Evolutionary conservation across 73 alveolate species (phyloP).

Genomic region (Uronychia binucleata): DNA sequence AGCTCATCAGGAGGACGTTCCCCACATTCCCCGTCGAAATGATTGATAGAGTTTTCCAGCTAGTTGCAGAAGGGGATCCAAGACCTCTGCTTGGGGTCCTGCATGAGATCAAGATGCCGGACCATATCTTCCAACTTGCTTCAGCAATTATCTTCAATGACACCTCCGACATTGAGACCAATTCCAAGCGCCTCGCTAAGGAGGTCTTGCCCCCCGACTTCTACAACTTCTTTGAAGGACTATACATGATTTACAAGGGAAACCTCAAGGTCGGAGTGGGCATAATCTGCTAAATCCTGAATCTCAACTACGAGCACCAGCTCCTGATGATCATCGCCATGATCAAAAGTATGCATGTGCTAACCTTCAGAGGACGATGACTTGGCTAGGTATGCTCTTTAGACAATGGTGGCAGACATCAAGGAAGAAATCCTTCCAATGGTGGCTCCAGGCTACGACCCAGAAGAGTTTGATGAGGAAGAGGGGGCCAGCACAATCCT

Average conservation of each 20-base stretch:
- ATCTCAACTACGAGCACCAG: not conserved
- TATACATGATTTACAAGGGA: conserved; percentile 5
- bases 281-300: not conserved
- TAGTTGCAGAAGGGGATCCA: conserved; percentile 35
- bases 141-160: not conserved
- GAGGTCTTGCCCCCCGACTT: conserved; percentile 9
- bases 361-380: not conserved
- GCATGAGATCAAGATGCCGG: not conserved
- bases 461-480: not conserved
- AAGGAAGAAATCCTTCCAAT: not conserved
- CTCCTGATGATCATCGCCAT: conserved; percentile 3
- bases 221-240: not conserved
- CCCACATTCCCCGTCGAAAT: conserved; percentile 16
- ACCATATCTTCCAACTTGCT: not conserved
- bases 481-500: not conserved
- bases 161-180: not conserved
- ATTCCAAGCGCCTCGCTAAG: not conserved
- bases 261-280: not conserved
- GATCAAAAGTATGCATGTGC: not conserved
- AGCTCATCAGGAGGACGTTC: conserved; percentile 9
- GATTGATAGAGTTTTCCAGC: conserved; percentile 12
- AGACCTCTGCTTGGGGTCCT: conserved; percentile 10
- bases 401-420: not conserved
- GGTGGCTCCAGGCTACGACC: not conserved
- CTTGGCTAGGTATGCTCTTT: not conserved